A percentile compares a stretch with the other conserved stretches of the same genome.
Evolutionary conservation across 345 rosid species (phyloP).

Genomic region (Hibiscus syriacus): DNA sequence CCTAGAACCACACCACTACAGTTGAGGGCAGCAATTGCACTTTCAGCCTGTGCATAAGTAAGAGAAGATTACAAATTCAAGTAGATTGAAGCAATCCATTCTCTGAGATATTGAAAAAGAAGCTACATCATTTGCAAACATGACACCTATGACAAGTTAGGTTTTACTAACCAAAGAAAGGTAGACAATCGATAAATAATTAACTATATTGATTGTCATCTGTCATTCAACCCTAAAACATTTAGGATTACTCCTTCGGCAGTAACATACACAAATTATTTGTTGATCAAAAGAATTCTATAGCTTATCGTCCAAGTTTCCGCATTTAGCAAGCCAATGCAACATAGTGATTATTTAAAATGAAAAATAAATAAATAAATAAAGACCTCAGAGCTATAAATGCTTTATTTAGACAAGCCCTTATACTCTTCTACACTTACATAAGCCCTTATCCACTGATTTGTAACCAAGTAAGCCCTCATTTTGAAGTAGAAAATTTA

Average conservation of each 20-base stretch:
- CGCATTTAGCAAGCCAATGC: not conserved
- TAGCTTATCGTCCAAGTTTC: not conserved
- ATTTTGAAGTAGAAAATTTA: too few species aligned
- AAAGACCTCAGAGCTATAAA: too few species aligned
- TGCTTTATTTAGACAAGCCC: too few species aligned
- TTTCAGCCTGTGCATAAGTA: constrained; percentile 61
- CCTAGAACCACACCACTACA: constrained; percentile 92
- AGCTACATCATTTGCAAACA: not conserved
- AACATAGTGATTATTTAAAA: not conserved
- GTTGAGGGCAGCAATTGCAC: constrained; percentile 92
- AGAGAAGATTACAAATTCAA: not conserved
- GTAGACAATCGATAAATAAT: not conserved
- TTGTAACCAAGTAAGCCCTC: too few species aligned
- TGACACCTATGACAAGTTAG: not conserved
- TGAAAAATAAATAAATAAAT: too few species aligned
- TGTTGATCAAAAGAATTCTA: not conserved
- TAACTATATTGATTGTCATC: not conserved
- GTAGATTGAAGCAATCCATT: not conserved
- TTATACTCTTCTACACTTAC: too few species aligned
- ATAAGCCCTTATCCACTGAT: too few species aligned
- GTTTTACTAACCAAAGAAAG: not conserved
- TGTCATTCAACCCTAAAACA: not conserved
- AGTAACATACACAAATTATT: not conserved
- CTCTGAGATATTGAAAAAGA: not conserved
- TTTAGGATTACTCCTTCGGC: not conserved